These are phyloP conservation scores for Neckera pumila DNA, from an alignment of 225 moss, liverwort and hornwort genomes.

Conservation along the genomic window DNA sequence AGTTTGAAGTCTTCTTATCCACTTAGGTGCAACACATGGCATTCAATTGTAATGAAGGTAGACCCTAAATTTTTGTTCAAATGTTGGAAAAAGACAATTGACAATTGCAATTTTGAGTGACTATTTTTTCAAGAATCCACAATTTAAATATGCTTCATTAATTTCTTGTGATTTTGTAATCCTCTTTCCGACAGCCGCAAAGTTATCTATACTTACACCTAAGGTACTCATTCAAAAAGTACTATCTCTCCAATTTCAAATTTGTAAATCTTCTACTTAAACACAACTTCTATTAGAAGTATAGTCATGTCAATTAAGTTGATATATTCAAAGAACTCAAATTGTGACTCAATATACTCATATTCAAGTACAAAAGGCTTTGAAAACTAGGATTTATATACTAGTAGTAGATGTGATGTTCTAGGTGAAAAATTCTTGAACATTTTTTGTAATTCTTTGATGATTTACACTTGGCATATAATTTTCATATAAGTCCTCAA, in stretches of 20 bases:
- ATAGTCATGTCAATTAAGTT: background rate
- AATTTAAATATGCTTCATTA: background rate
- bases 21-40: background rate
- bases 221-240: background rate
- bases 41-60: background rate
- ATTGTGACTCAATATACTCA: background rate
- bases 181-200: rapidly evolving
- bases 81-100: background rate
- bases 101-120: background rate
- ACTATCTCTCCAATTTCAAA: background rate
- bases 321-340: background rate
- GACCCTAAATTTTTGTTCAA: background rate
- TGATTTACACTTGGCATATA: too few relatives aligned
- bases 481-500: background rate
- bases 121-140: background rate
- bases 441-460: too few relatives aligned
- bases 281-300: background rate
- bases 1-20: background rate
- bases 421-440: background rate
- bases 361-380: background rate
- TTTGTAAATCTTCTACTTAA: background rate
- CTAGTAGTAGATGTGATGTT: background rate
- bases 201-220: background rate
- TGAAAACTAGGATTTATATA: background rate
- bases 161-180: background rate